Percentiles rank a stretch among this genome's conserved stretches.
Conservation (phyloP, 169 alveolate genomes). For the Plasmodium vivax region DNA sequence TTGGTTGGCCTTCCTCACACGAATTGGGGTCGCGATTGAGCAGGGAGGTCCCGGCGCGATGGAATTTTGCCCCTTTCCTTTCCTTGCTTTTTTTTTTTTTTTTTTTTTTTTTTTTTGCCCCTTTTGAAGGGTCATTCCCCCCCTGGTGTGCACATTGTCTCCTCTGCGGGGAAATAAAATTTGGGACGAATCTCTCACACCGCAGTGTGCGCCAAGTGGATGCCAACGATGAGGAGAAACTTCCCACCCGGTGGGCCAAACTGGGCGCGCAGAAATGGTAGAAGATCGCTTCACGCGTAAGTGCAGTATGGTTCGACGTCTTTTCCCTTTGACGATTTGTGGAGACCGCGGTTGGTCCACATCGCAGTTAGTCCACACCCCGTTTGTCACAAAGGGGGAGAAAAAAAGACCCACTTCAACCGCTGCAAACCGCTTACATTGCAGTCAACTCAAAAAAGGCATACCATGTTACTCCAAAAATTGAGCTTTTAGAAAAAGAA, state of each 20-base stretch:
- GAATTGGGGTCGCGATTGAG: not conserved
- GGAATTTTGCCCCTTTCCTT: no score
- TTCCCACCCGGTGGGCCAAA: not conserved
- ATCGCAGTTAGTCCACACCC: no score
- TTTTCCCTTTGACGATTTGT: not conserved
- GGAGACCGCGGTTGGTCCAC: not conserved
- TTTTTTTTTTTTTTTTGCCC: not conserved
- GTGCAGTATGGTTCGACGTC: not conserved
- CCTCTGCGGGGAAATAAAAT: not conserved
- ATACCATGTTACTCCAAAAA: not conserved
- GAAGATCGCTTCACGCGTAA: not conserved
- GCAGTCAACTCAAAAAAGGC: not conserved
- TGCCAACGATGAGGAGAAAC: not conserved
- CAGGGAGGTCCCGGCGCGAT: not conserved
- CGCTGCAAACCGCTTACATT: not conserved
- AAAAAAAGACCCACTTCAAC: not conserved
- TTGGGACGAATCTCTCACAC: not conserved
- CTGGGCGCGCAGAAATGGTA: not conserved
- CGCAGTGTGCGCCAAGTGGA: not conserved
- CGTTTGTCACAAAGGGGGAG: not conserved
- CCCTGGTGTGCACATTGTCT: conserved; percentile 4
- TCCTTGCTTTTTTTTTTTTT: not conserved
- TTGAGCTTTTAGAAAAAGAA: not conserved
- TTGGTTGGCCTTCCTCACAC: conserved; percentile 14
- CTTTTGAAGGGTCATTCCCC: not conserved